A percentile compares a stretch with the other conserved stretches of the same genome.
phyloP scores from a whole-genome alignment of 805 yeast genomes.

The Zygosaccharomyces lentus region DNA sequence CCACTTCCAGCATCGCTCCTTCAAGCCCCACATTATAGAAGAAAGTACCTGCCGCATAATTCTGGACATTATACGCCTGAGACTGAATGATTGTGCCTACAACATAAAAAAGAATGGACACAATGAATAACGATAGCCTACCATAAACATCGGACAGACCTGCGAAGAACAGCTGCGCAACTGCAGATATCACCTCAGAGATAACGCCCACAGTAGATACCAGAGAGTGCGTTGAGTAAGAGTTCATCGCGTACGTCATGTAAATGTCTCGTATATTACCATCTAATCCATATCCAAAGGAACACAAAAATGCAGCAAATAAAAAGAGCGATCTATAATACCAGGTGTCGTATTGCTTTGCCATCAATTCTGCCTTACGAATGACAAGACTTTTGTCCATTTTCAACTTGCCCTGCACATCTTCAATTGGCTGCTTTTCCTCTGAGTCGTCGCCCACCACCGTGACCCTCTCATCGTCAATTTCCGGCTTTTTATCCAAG shows the following conservation, averaged over 20 bases:
- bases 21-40: conserved; percentile 51
- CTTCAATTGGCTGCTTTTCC: not conserved
- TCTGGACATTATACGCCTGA: conserved; percentile 49
- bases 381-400: conserved; percentile 42
- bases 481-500: too few relatives aligned
- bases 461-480: not conserved
- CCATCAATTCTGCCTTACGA: conserved; percentile 47
- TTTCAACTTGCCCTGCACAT: conserved; percentile 11
- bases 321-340: conserved; percentile 37
- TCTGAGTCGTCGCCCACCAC: conserved; percentile 1
- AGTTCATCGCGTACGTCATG: conserved; percentile 51
- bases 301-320: conserved; percentile 44
- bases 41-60: conserved; percentile 55
- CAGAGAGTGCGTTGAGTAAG: conserved; percentile 47
- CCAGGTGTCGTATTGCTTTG: conserved; percentile 41
- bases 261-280: conserved; percentile 43
- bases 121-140: conserved; percentile 45
- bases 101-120: conserved; percentile 47
- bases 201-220: conserved; percentile 50
- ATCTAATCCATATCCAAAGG: conserved; percentile 55
- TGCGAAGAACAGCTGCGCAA: conserved; percentile 53
- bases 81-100: conserved; percentile 56
- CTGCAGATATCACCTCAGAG: conserved; percentile 53
- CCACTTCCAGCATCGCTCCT: conserved; percentile 54
- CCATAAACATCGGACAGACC: conserved; percentile 55